Percentiles rank a stretch among this genome's conserved stretches.
Conservation (phyloP, 2,329 filamentous ascomycete genomes). For the Paraphoma sp. region DNA sequence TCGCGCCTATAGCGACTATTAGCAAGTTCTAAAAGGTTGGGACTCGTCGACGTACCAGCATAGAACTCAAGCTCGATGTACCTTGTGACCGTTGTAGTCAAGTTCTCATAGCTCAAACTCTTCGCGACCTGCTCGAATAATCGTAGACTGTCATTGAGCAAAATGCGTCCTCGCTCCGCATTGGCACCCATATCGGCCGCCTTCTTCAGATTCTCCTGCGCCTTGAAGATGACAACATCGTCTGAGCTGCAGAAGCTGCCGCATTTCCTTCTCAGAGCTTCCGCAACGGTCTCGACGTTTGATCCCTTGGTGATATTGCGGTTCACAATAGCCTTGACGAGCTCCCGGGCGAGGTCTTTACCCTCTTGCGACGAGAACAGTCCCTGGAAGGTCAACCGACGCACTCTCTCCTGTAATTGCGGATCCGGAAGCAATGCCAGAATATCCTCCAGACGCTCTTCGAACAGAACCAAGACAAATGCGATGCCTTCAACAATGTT, state of each 20-base stretch:
- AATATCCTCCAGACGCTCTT: slow-evolving; percentile 91
- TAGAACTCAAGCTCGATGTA: slow-evolving; percentile 88
- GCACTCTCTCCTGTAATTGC: slow-evolving; percentile 70
- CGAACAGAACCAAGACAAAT: slow-evolving; percentile 92
- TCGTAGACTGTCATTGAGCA: slow-evolving; percentile 86
- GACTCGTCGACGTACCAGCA: slow-evolving; percentile 60
- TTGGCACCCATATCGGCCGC: slow-evolving; percentile 80
- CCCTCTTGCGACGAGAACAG: slow-evolving; percentile 82
- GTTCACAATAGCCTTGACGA: slow-evolving; percentile 98
- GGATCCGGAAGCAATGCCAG: slow-evolving; percentile 74
- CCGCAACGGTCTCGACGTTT: slow-evolving; percentile 96
- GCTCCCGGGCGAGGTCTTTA: slow-evolving; percentile 87
- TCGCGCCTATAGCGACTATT: slow-evolving; percentile 63
- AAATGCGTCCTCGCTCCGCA: slow-evolving; percentile 75
- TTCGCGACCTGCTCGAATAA: slow-evolving; percentile 89
- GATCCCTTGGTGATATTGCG: slow-evolving; percentile 96
- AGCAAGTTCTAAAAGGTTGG: too few species aligned
- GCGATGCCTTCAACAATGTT: slow-evolving; percentile 96
- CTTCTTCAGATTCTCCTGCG: slow-evolving; percentile 90
- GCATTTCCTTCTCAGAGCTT: slow-evolving; percentile 88
- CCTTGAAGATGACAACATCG: slow-evolving; percentile 98
- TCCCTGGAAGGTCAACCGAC: slow-evolving; percentile 82
- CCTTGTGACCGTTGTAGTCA: slow-evolving; percentile 77
- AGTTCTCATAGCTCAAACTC: slow-evolving; percentile 79
- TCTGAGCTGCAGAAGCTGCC: slow-evolving; percentile 98